These are phyloP conservation scores for Chrysochromulina tobinii DNA, from an alignment of 78 protist species.

Conservation along the genomic window DNA sequence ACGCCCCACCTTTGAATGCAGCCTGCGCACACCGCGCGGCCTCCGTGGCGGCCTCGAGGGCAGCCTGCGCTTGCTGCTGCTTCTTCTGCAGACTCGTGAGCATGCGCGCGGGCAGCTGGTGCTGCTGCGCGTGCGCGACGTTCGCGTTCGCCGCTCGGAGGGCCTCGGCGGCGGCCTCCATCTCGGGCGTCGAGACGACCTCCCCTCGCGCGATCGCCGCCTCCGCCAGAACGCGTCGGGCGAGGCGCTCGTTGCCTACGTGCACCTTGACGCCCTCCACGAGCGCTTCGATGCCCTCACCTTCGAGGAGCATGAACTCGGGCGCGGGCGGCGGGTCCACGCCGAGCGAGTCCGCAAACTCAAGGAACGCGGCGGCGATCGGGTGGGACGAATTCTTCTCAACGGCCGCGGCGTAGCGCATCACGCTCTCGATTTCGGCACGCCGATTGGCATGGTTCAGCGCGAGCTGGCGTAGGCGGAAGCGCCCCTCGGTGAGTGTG, in stretches of 20 bases:
- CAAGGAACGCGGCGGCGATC: conserved; percentile 4
- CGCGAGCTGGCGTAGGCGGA: not conserved
- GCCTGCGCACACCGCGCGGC: not conserved
- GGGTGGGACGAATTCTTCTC: not conserved
- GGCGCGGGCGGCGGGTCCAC: not conserved
- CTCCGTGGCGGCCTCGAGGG: not conserved
- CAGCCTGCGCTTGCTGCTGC: too few relatives aligned
- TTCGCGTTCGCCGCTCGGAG: too few relatives aligned
- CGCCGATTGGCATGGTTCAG: not conserved
- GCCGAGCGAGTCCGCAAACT: not conserved
- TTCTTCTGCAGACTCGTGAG: too few relatives aligned
- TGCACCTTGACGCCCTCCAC: not conserved
- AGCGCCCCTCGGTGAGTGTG: conserved; percentile 7
- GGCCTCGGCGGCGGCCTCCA: too few relatives aligned
- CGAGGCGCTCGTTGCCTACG: not conserved
- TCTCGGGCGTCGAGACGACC: too few relatives aligned
- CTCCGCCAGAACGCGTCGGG: not conserved
- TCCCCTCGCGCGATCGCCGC: too few relatives aligned
- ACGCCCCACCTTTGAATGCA: not conserved
- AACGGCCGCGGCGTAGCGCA: not conserved
- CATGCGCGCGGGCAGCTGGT: too few relatives aligned
- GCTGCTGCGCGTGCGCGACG: too few relatives aligned
- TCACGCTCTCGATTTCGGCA: not conserved
- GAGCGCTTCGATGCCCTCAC: not conserved
- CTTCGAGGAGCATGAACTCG: not conserved